Base-by-base conservation (phyloP, 2,329 filamentous ascomycete species). In the Xylariaceae sp. region DNA sequence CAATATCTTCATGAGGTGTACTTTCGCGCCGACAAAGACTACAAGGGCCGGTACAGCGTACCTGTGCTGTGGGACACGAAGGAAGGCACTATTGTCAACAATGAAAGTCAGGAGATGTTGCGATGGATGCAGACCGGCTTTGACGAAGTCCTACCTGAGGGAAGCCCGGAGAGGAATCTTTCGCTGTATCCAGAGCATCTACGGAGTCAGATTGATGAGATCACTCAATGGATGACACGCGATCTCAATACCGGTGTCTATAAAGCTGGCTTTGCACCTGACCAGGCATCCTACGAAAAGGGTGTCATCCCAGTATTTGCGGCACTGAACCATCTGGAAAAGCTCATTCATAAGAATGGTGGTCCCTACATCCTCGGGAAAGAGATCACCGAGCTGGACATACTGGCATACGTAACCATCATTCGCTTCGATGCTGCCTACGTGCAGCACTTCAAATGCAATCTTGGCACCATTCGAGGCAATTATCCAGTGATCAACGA, bases 391-490 rank as follows among this genome's bases (percentile, higher is more conserved):
- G 79, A 83, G 56, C 60, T 82, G 9, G 80, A 84, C 52, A 53
- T 83, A 16, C 63, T 75, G 9, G 66, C 73, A 0, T 84, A 77
- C 50, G 67, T 72, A 3, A 82, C 78, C 0, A 49, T 80, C 12
- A 65, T 83, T n/a, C 66, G 79, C 3, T 75, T 83, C 51, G 79
- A 83, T 47, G 62, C 69, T 3, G 72, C 79, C 3, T 84, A 83
- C 53, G 76, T 79, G 11, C 78, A 83, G 64, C 79, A 83, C 59
- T 83, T 83, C 66, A 83, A 83, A 63, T 79, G 76, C 52, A 83
- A 83, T 56, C 57, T 83, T 22, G 76, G 78, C 3, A 81, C 67
- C 9, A 72, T 84, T 32, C 64, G 80, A 4, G 72, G 77, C 52
- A 70, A 77, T 42, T 83, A 83, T 50, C 79, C 79, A 1, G 67